Conservation (phyloP, 139 green algal species). For the Chara braunii region DNA sequence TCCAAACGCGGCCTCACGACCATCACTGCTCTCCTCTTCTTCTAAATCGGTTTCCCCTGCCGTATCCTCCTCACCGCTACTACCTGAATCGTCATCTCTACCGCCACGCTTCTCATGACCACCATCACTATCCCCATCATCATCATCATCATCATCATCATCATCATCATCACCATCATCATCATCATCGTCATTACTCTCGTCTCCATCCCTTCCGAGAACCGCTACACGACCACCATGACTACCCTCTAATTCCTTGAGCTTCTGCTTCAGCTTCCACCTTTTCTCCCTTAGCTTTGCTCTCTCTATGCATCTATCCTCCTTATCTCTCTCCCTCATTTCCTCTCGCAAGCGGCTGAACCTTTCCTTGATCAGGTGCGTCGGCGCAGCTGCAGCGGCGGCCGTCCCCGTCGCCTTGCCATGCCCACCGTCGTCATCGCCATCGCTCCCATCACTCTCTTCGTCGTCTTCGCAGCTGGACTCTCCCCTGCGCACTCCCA, state of each 20-base stretch:
- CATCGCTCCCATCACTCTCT: background rate
- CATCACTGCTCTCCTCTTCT: conserved; percentile 4
- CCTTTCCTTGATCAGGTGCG: background rate
- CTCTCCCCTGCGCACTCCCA: background rate
- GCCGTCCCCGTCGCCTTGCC: background rate
- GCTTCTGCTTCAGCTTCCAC: conserved; percentile 35
- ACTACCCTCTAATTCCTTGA: conserved; percentile 5
- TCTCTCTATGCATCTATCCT: conserved; percentile 37
- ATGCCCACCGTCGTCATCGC: background rate
- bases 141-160: conserved; percentile 26
- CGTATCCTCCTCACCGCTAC: background rate
- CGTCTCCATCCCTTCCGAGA: background rate
- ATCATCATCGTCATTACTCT: background rate
- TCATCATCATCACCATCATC: conserved; percentile 18
- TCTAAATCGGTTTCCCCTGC: background rate
- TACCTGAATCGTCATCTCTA: background rate
- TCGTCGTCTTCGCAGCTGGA: background rate
- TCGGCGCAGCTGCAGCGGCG: background rate
- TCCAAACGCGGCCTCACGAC: too few species aligned
- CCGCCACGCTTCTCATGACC: background rate
- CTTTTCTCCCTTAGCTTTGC: conserved; percentile 18
- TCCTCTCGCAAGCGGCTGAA: conserved; percentile 16
- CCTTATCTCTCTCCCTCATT: conserved; percentile 25
- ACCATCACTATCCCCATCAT: background rate
- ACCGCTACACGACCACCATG: background rate